Conservation (phyloP, 2,329 filamentous ascomycete species). For the Ceratocystis eucalypticola region DNA sequence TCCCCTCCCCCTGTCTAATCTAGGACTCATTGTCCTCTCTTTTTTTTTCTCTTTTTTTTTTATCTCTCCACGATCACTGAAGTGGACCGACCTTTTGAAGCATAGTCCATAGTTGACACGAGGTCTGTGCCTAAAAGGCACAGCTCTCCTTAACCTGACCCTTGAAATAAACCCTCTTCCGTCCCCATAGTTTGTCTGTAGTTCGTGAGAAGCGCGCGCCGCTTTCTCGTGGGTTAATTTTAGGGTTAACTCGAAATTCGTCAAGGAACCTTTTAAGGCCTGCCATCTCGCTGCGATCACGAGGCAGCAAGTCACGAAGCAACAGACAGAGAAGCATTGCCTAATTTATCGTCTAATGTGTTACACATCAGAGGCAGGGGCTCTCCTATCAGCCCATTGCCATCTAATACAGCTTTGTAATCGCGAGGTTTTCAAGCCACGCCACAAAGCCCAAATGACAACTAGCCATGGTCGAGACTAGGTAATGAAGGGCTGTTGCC, state of each 20-base stretch:
- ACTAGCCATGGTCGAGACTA: background rate
- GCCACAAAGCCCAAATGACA: background rate
- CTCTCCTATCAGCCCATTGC: background rate
- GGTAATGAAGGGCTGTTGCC: background rate
- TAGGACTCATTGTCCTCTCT: background rate
- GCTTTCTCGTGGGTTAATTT: too few species aligned
- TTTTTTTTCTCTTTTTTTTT: slow-evolving; percentile 1
- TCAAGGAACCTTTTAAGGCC: too few species aligned
- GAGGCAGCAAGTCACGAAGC: background rate
- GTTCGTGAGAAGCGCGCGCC: too few species aligned
- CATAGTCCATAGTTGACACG: background rate
- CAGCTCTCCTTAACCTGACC: background rate
- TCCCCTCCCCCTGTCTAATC: background rate
- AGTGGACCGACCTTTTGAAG: background rate
- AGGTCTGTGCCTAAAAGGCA: background rate
- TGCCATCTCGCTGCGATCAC: background rate
- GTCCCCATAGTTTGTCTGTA: too few species aligned
- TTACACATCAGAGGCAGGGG: background rate
- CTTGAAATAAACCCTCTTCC: background rate
- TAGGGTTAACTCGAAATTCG: too few species aligned
- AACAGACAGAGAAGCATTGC: background rate
- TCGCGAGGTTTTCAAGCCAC: background rate
- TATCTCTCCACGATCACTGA: background rate
- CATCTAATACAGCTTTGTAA: background rate
- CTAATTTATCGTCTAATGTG: background rate